phyloP scores from a whole-genome alignment of 805 yeast species.

The Metschnikowia cerradonensis region DNA sequence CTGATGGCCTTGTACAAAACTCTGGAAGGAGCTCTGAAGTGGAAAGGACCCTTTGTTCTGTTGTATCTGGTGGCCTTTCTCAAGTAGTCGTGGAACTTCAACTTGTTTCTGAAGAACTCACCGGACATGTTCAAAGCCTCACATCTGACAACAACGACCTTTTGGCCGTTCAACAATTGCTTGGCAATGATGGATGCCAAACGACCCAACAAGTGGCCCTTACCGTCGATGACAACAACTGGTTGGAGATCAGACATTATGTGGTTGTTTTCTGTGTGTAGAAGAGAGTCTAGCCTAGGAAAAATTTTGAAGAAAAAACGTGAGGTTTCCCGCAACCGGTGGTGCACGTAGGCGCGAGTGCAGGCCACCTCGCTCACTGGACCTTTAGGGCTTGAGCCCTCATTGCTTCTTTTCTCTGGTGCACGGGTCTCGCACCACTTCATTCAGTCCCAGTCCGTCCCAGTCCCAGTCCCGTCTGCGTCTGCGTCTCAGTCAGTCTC shows the following conservation, averaged over 20 bases:
- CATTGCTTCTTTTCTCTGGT: too few relatives aligned
- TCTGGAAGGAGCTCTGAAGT: constrained; percentile 99
- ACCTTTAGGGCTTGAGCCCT: constrained; percentile 13
- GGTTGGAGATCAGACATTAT: constrained; percentile 85
- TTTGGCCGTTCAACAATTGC: constrained; percentile 97
- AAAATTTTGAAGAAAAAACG: constrained; percentile 15
- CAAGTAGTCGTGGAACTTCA: constrained; percentile 99
- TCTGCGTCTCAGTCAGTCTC: too few relatives aligned
- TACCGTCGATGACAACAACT: constrained; percentile 98
- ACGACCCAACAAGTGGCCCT: constrained; percentile 99
- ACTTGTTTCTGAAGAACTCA: constrained; percentile 99
- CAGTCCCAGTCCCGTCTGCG: too few relatives aligned
- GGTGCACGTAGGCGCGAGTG: constrained; percentile 8
- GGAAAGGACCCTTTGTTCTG: constrained; percentile 99
- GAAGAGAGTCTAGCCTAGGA: constrained; percentile 8
- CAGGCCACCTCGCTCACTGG: not conserved
- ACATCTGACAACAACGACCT: constrained; percentile 94
- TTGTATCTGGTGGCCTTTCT: constrained; percentile 99
- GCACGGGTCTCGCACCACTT: too few relatives aligned
- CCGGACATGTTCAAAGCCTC: constrained; percentile 99
- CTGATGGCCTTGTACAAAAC: constrained; percentile 99
- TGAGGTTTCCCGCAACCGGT: constrained; percentile 7
- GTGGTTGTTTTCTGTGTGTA: constrained; percentile 10
- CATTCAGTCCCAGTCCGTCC: too few relatives aligned
- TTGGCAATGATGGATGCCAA: constrained; percentile 98